Evolutionary conservation across 1,139 yeast species (phyloP), one percentile per base, ranked within the genome.

Genomic region (Nakaseomyces bracarensis): DNA sequence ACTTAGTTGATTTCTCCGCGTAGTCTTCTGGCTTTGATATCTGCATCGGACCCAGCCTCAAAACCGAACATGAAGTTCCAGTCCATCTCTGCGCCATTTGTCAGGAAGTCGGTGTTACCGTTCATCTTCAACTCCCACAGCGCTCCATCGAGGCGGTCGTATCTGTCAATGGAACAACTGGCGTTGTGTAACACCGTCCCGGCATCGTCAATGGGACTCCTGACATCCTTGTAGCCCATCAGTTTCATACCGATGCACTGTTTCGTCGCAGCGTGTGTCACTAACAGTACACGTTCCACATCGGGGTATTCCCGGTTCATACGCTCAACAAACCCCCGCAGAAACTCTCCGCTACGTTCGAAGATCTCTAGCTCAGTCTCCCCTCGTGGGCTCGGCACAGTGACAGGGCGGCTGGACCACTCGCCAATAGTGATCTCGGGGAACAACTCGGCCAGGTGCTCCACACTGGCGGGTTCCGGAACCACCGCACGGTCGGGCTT

Each of bases 241-340:
- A 85, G 65, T 1, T 81, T 74, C 70, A 82, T 71, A 2, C 94
- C 94, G 20, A 85, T 65, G 0, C 87, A 85, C 44, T 82, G 82
- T 55, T 82, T 82, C 5, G 89, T 74, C 5, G 95, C 95, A 1
- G 95, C 95, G 60, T 85, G 95, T 7, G 91, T 77, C 29, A 83
- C 74, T 10, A 85, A 66, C 38, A 85, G 58, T 7, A 85, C 64
- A 1, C 74, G 69, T 33, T 76, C 72, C 16, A 74, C 60, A 4
- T 77, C 67, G 2, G 87, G 85, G 53, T 68, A 69, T 49, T 69
- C 67, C 11, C 55, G 48, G 48, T 79, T 80, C 44, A 82, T 68
- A 22, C 61, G 62, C 1, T 73, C 71, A 7, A 82, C 59, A 51
- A 85, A 72, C 35, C 57, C 54, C 1, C 60, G 52, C 68, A 85